Conservation (phyloP, 345 rosid species). For the Acer negundo region DNA sequence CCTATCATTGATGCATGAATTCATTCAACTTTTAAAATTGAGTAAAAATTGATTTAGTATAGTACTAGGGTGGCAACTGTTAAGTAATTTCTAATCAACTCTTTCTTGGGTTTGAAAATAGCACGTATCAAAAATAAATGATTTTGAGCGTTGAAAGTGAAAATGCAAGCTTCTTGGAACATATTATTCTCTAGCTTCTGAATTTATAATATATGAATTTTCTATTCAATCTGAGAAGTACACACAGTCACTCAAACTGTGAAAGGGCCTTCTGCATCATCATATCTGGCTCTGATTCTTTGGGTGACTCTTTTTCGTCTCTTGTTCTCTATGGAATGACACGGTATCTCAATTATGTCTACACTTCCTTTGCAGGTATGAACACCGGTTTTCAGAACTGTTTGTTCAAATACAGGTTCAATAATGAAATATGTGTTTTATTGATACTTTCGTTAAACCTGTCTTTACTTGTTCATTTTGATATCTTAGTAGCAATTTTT, state of each 20-base stretch:
- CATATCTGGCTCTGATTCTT: background rate
- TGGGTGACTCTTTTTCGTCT: background rate
- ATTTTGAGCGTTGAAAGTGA: background rate
- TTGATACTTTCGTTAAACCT: slow-evolving; percentile 1
- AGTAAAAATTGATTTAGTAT: background rate
- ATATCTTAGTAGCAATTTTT: background rate
- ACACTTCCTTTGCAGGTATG: slow-evolving; percentile 59
- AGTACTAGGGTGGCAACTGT: background rate
- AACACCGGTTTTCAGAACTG: slow-evolving; percentile 69
- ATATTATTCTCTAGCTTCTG: background rate
- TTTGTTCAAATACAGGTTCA: slow-evolving; percentile 75
- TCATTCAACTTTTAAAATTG: background rate
- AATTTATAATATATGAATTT: background rate
- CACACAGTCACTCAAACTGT: background rate
- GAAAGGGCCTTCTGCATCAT: background rate
- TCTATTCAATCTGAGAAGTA: background rate
- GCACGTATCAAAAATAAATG: background rate
- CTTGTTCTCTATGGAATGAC: background rate
- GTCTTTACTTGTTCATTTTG: slow-evolving; percentile 1
- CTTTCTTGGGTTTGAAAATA: background rate
- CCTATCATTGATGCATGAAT: background rate
- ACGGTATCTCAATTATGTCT: background rate
- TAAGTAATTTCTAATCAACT: background rate
- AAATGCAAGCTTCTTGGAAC: background rate
- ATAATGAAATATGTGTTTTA: slow-evolving; percentile 4